phyloP scores from a whole-genome alignment of 2,329 filamentous ascomycete genomes.

The Ceratocystis destructans region DNA sequence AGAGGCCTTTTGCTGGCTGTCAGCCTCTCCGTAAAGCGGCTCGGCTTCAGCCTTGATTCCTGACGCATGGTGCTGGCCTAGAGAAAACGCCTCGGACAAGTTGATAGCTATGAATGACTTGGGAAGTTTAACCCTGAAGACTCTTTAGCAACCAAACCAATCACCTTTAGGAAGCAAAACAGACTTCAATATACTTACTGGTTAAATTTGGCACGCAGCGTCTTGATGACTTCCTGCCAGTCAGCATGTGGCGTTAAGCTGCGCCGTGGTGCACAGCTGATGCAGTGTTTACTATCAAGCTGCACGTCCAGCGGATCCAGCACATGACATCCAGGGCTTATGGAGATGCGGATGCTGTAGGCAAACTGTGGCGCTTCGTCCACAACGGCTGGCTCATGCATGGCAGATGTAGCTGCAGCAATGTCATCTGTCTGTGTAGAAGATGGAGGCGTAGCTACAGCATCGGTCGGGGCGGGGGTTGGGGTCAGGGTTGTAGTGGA shows the following conservation, averaged over 20 bases:
- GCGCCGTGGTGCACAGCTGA: slow-evolving; percentile 80
- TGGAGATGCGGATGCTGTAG: slow-evolving; percentile 91
- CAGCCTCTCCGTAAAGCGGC: neutral
- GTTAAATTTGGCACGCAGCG: slow-evolving; percentile 84
- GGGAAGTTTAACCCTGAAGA: slow-evolving; percentile 46
- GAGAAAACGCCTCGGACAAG: slow-evolving; percentile 47
- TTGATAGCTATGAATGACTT: slow-evolving; percentile 54
- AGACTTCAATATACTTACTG: slow-evolving; percentile 45
- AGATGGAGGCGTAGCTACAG: neutral
- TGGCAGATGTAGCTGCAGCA: neutral
- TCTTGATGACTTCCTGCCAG: slow-evolving; percentile 96
- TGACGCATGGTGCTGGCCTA: slow-evolving; percentile 37
- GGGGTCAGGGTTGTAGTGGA: neutral
- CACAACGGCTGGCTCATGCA: slow-evolving; percentile 31
- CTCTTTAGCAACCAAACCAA: neutral
- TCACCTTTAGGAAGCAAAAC: slow-evolving; percentile 20
- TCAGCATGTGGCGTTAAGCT: slow-evolving; percentile 83
- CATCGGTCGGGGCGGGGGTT: neutral
- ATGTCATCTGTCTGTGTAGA: neutral
- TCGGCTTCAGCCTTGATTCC: slow-evolving; percentile 27
- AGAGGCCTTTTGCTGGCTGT: neutral
- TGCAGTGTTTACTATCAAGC: slow-evolving; percentile 90
- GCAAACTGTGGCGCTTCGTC: slow-evolving; percentile 55
- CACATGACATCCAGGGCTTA: slow-evolving; percentile 90
- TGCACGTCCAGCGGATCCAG: slow-evolving; percentile 94